A percentile compares a stretch with the other conserved stretches of the same genome.
These are phyloP conservation scores for Cymbopogon flexuosus DNA, from an alignment of 202 grass and related monocot species.

Conservation along the genomic window DNA sequence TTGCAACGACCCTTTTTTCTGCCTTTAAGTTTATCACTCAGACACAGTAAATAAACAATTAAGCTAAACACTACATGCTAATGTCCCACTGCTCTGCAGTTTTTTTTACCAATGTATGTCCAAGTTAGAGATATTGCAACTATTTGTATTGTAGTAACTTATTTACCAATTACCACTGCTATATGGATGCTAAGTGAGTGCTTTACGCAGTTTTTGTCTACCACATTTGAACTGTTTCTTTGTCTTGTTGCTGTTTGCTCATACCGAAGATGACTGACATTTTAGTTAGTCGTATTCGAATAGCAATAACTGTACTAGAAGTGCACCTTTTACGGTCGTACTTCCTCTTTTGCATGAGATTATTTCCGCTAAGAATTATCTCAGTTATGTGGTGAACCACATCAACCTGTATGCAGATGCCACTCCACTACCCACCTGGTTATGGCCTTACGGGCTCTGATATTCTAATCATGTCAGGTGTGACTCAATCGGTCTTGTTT, in stretches of 20 bases:
- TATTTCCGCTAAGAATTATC: no score
- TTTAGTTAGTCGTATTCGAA: no score
- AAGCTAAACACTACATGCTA: not conserved
- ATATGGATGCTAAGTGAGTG: not conserved
- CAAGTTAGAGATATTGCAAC: not conserved
- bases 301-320: no score
- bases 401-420: not conserved
- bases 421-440: no score
- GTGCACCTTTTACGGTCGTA: no score
- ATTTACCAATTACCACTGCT: no score
- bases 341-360: no score
- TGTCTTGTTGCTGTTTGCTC: no score
- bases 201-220: no score
- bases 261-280: no score
- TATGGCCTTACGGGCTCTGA: not conserved
- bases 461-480: not conserved
- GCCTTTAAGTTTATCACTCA: not conserved
- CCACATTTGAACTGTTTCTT: no score
- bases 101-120: not conserved
- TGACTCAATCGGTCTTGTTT: not conserved
- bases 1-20: constrained; percentile 9
- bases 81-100: no score
- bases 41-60: not conserved
- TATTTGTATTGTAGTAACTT: not conserved
- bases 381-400: not conserved